Base-by-base conservation (phyloP, 345 rosid species). In the Euphorbia tirucalli region DNA sequence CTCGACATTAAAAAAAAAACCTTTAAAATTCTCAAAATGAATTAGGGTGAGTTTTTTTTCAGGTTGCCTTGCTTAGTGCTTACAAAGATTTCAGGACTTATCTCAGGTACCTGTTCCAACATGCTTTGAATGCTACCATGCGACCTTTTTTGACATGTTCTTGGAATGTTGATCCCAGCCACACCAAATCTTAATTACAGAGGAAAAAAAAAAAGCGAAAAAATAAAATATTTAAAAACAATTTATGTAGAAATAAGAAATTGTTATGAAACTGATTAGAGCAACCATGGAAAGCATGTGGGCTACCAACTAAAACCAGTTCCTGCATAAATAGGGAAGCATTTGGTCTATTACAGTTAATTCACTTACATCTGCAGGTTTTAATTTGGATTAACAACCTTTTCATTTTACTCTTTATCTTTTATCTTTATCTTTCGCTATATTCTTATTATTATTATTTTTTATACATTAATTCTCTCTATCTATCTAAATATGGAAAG, bases 281-380 rank as follows among this genome's bases (percentile, higher is more conserved):
- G 50, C n/a, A 9, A 22, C 78, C 88, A 87, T 74, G 82, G 73
- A 88, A 91, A 91, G 98, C 80, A 81, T 83, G 97, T 83, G 88
- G 76, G 54, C 78, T 77, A 93, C 87, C 93, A 83, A 84, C 79
- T 78, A 58, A 71, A 58, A 71, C 85, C 77, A 41, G 1, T 83
- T 83, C 71, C 75, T 71, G 50, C 61, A 68, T 85, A 83, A 77
- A 83, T 73, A 85, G 83, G 76, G 70, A 77, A 70, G 72, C 77
- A 70, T 78, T 81, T 87, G 98, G 97, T 93, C 73, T 75, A 75
- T 80, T 74, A 75, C 88, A 81, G 89, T 85, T 87, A 82, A 86
- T 82, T 84, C 81, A 77, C 74, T 77, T 22, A 71, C 56, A 75
- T 50, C 9, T 56, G 59, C 74, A 67, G 65, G 25, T 69, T 61